These are phyloP conservation scores for Fusarium sp. DNA, from an alignment of 2,329 filamentous ascomycete genomes.

Conservation along the genomic window DNA sequence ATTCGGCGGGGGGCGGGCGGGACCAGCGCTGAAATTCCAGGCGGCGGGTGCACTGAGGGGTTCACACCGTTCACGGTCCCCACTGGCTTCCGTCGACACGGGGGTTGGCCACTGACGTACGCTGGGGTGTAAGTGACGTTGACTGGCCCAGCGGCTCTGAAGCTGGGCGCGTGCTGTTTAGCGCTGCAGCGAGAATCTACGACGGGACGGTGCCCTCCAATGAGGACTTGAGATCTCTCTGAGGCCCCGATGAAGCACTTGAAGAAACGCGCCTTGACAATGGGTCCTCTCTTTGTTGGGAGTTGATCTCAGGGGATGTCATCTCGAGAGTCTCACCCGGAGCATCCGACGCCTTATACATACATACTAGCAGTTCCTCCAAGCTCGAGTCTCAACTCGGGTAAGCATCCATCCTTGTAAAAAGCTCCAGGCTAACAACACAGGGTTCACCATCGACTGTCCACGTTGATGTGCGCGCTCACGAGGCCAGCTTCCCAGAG, in stretches of 20 bases:
- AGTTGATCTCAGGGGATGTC: not conserved
- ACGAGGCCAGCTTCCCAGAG: conserved; percentile 17
- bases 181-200: conserved; percentile 18
- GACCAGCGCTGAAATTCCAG: conserved; percentile 29
- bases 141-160: conserved; percentile 21
- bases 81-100: conserved; percentile 5
- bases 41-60: conserved; percentile 6
- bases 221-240: not conserved
- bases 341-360: conserved; percentile 20
- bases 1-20: conserved; percentile 31
- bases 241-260: conserved; percentile 1
- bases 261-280: not conserved
- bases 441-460: conserved; percentile 4
- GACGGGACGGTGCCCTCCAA: not conserved
- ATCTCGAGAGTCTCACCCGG: conserved; percentile 9
- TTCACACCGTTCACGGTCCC: not conserved
- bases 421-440: not conserved
- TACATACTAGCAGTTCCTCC: not conserved
- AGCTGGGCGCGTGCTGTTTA: conserved; percentile 13
- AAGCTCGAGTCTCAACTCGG: not conserved
- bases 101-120: conserved; percentile 37
- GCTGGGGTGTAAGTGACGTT: conserved; percentile 25
- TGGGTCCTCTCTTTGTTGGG: not conserved
- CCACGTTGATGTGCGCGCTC: conserved; percentile 1
- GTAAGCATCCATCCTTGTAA: conserved; percentile 3